Conservation (phyloP, 306 rosid species). For the Hippophae rhamnoides region DNA sequence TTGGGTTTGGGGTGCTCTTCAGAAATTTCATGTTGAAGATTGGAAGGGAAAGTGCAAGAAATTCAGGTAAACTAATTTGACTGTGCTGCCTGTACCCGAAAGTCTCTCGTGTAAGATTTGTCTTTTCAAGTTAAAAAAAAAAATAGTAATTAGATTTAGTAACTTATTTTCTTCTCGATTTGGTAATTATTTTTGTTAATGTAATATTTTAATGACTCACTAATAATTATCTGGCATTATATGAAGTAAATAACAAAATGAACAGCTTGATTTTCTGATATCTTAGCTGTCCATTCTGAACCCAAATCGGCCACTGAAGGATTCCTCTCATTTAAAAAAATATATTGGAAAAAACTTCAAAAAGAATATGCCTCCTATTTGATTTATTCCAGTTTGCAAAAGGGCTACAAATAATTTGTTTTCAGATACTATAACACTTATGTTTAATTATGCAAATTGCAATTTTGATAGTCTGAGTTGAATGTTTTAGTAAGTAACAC, state of each 20-base stretch:
- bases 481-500: too few relatives aligned
- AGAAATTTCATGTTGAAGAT: background rate
- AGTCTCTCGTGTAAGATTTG: background rate
- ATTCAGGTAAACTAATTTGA: slow-evolving; percentile 29
- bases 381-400: slow-evolving; percentile 3
- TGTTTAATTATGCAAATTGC: too few relatives aligned
- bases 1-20: background rate
- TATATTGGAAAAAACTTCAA: background rate
- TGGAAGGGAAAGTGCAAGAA: slow-evolving; percentile 18
- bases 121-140: background rate
- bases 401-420: too few relatives aligned
- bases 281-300: slow-evolving; percentile 29
- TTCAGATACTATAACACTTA: too few relatives aligned
- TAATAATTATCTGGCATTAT: slow-evolving; percentile 6
- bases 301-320: slow-evolving; percentile 23
- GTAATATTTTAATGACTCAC: background rate
- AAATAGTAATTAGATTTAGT: background rate
- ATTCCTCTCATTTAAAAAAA: slow-evolving; percentile 5
- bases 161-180: background rate
- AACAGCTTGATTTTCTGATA: slow-evolving; percentile 19
- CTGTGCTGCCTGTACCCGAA: background rate
- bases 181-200: background rate
- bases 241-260: slow-evolving; percentile 23
- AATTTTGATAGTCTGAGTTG: too few relatives aligned
- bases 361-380: slow-evolving; percentile 27